A percentile compares a stretch with the other conserved stretches of the same genome.
phyloP scores from a whole-genome alignment of 768 basidiomycete genomes.

The Trametes meyenii region DNA sequence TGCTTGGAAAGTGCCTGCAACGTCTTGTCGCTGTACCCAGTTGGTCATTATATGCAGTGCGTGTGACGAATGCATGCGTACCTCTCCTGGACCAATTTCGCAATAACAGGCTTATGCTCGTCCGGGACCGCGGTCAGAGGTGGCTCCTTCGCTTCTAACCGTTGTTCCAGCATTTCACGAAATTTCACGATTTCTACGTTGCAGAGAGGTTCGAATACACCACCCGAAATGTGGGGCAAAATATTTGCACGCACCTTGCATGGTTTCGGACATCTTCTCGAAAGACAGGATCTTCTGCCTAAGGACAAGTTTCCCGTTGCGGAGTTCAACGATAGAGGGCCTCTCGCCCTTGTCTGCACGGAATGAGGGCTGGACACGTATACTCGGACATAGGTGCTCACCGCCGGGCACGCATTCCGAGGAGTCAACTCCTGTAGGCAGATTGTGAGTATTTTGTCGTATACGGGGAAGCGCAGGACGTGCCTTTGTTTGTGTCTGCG shows the following conservation, averaged over 20 bases:
- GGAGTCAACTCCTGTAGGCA: not conserved
- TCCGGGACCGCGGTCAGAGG: slow-evolving; percentile 66
- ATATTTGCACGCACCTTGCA: slow-evolving; percentile 60
- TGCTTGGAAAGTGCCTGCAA: slow-evolving; percentile 63
- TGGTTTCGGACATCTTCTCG: slow-evolving; percentile 79
- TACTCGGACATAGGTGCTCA: slow-evolving; percentile 6
- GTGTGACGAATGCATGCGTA: slow-evolving; percentile 35
- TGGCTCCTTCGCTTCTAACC: slow-evolving; percentile 47
- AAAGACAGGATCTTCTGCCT: slow-evolving; percentile 75
- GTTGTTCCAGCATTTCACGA: slow-evolving; percentile 67
- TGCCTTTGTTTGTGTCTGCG: slow-evolving; percentile 41
- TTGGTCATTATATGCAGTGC: not conserved
- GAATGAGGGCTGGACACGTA: slow-evolving; percentile 10
- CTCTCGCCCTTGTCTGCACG: slow-evolving; percentile 43
- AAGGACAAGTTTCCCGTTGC: slow-evolving; percentile 75
- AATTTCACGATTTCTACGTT: slow-evolving; percentile 73
- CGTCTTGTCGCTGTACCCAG: slow-evolving; percentile 67
- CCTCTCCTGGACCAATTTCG: slow-evolving; percentile 88
- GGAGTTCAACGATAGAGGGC: slow-evolving; percentile 58
- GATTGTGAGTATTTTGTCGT: not conserved
- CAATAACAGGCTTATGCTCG: slow-evolving; percentile 73
- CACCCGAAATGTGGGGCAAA: not conserved
- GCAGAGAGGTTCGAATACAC: not conserved
- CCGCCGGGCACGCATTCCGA: slow-evolving; percentile 6
- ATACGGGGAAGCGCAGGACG: not conserved